Conservation (phyloP, 495 filamentous ascomycete species). For the Neurospora sp. region DNA sequence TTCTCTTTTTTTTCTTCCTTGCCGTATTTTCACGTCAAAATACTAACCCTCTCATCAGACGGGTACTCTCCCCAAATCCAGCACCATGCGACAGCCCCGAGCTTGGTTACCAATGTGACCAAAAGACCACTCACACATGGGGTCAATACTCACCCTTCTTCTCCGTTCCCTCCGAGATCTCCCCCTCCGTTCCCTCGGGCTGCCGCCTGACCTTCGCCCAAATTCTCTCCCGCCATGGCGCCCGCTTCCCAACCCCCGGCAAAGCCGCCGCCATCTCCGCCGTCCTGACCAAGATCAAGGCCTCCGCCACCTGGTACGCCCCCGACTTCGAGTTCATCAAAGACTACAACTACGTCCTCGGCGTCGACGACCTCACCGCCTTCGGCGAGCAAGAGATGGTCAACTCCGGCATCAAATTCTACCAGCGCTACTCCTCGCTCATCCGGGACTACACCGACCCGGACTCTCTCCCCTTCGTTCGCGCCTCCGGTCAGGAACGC, state of each 20-base stretch:
- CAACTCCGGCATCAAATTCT: slow-evolving; percentile 65
- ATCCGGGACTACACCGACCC: slow-evolving; percentile 17
- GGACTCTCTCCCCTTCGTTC: slow-evolving; percentile 53
- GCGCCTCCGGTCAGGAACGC: slow-evolving; percentile 57
- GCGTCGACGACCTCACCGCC: slow-evolving; percentile 60
- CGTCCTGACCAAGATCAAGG: slow-evolving; percentile 52
- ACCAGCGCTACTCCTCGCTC: slow-evolving; percentile 54
- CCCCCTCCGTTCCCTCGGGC: slow-evolving; percentile 42
- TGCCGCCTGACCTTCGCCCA: slow-evolving; percentile 73
- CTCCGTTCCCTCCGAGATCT: slow-evolving; percentile 54
- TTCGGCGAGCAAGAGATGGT: slow-evolving; percentile 68
- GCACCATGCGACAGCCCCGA: slow-evolving; percentile 46
- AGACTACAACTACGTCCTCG: slow-evolving; percentile 61
- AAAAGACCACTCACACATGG: slow-evolving; percentile 58
- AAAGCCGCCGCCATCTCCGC: slow-evolving; percentile 49
- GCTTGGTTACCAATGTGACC: slow-evolving; percentile 47
- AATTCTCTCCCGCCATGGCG: slow-evolving; percentile 74
- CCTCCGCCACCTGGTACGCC: slow-evolving; percentile 42
- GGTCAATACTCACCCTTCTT: slow-evolving; percentile 83
- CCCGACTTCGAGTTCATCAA: slow-evolving; percentile 54
- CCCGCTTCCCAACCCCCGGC: slow-evolving; percentile 58
- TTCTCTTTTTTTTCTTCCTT: neutral
- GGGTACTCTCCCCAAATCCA: neutral
- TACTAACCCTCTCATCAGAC: neutral
- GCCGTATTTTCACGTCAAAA: neutral